phyloP scores from a whole-genome alignment of 2,329 filamentous ascomycete species.

The Microdochium trichocladiopsis region DNA sequence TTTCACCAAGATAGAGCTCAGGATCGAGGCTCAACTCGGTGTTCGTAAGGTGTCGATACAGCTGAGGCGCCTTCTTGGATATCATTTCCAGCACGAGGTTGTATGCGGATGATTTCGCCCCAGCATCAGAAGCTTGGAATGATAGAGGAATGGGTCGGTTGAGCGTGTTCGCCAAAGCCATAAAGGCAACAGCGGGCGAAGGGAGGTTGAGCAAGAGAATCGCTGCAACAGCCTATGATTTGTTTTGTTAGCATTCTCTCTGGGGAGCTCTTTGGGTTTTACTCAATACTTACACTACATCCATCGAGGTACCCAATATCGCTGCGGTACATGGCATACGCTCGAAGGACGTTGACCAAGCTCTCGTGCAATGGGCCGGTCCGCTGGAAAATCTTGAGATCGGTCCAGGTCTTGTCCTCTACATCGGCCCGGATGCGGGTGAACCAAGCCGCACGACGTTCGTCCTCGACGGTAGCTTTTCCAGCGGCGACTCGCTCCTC shows the following conservation, averaged over 20 bases:
- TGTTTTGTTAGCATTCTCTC: conserved; percentile 10
- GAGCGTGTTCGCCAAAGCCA: conserved; percentile 67
- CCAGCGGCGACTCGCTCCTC: conserved; percentile 48
- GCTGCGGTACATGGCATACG: conserved; percentile 75
- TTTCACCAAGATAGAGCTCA: conserved; percentile 47
- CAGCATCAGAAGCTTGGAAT: conserved; percentile 64
- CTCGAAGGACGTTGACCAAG: conserved; percentile 66
- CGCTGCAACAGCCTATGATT: conserved; percentile 58
- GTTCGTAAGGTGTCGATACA: conserved; percentile 58
- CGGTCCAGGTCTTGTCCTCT: conserved; percentile 57
- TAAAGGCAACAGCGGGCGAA: conserved; percentile 56
- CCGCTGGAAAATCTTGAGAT: conserved; percentile 65
- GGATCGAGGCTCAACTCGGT: conserved; percentile 36
- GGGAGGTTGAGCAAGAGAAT: conserved; percentile 67
- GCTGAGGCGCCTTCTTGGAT: conserved; percentile 51
- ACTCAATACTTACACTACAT: conserved; percentile 56
- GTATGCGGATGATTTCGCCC: conserved; percentile 63
- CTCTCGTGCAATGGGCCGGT: conserved; percentile 59
- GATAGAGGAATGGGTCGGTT: conserved; percentile 70
- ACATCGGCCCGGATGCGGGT: conserved; percentile 58
- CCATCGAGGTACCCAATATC: conserved; percentile 74
- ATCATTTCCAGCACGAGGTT: conserved; percentile 63
- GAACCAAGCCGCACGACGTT: conserved; percentile 53
- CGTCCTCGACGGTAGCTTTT: conserved; percentile 45
- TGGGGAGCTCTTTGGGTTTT: conserved; percentile 8